Conservation (phyloP, 768 basidiomycete genomes). For the Trametopsis cervina region DNA sequence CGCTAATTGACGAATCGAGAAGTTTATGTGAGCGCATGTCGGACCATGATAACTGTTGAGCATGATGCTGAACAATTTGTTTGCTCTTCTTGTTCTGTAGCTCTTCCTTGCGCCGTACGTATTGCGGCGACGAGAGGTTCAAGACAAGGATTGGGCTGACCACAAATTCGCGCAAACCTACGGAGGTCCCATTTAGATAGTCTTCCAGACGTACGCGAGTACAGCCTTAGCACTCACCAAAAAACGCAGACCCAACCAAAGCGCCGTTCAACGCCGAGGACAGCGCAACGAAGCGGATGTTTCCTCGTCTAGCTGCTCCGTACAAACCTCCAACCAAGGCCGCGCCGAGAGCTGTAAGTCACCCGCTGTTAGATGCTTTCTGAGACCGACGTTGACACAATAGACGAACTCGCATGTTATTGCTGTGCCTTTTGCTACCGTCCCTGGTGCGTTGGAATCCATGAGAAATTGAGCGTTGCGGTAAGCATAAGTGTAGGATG, state of each 20-base stretch:
- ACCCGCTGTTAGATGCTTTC: constrained; percentile 20
- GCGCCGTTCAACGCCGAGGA: constrained; percentile 68
- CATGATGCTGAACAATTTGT: constrained; percentile 2
- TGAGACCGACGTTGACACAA: constrained; percentile 11
- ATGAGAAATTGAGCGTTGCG: too few relatives aligned
- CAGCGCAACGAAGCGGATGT: constrained; percentile 40
- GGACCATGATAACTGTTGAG: constrained; percentile 34
- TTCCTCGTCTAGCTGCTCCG: constrained; percentile 40
- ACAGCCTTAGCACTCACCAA: constrained; percentile 45
- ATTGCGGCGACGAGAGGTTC: constrained; percentile 39
- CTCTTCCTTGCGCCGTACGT: constrained; percentile 33
- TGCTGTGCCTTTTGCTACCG: constrained; percentile 50
- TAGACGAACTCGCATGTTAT: constrained; percentile 79
- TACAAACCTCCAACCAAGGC: constrained; percentile 38
- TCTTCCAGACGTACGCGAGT: background rate
- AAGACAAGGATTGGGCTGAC: constrained; percentile 55
- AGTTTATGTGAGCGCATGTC: constrained; percentile 54
- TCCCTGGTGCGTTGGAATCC: constrained; percentile 28
- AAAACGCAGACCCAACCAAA: constrained; percentile 68
- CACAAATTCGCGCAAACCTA: constrained; percentile 74
- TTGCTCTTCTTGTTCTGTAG: constrained; percentile 19
- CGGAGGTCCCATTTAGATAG: constrained; percentile 1
- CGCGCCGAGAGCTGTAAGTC: constrained; percentile 45
- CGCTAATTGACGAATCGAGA: constrained; percentile 69
- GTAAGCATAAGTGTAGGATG: too few relatives aligned